Percentiles rank a stretch among this genome's conserved stretches.
These are phyloP conservation scores for Starmerella riodocensis DNA, from an alignment of 805 yeast genomes.

Conservation along the genomic window DNA sequence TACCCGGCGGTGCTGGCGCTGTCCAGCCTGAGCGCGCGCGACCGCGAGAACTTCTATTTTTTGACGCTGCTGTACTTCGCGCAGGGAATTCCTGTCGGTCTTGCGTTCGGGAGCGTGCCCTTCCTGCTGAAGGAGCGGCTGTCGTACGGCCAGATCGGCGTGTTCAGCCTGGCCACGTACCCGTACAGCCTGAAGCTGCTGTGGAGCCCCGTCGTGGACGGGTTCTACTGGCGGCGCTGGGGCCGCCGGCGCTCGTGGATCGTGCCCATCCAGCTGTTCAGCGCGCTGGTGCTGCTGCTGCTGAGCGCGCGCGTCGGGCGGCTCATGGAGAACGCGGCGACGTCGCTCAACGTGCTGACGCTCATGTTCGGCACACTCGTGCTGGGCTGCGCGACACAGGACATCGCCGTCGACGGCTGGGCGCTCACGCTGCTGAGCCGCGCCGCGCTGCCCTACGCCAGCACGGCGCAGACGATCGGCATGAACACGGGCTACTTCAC, in stretches of 20 bases:
- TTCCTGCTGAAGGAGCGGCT: constrained; percentile 72
- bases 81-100: constrained; percentile 95
- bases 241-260: constrained; percentile 93
- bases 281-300: constrained; percentile 51
- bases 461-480: constrained; percentile 95
- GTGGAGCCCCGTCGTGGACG: constrained; percentile 96
- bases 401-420: constrained; percentile 99
- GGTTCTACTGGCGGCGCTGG: constrained; percentile 47
- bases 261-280: constrained; percentile 76
- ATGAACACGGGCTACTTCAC: constrained; percentile 84
- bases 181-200: constrained; percentile 84
- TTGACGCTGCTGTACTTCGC: constrained; percentile 63
- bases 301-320: constrained; percentile 49
- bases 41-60: constrained; percentile 61
- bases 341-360: constrained; percentile 47
- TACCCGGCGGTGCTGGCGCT: constrained; percentile 18
- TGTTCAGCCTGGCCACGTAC: constrained; percentile 82
- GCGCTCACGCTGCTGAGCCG: constrained; percentile 77
- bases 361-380: constrained; percentile 62
- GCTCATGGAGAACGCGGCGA: constrained; percentile 37
- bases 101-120: constrained; percentile 90
- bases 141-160: constrained; percentile 77
- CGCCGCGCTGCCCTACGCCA: constrained; percentile 73
- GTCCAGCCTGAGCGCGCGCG: constrained; percentile 30
- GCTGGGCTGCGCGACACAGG: constrained; percentile 90